Base-by-base conservation (phyloP, 1,139 yeast genomes). In the Meyerozyma athensensis region DNA sequence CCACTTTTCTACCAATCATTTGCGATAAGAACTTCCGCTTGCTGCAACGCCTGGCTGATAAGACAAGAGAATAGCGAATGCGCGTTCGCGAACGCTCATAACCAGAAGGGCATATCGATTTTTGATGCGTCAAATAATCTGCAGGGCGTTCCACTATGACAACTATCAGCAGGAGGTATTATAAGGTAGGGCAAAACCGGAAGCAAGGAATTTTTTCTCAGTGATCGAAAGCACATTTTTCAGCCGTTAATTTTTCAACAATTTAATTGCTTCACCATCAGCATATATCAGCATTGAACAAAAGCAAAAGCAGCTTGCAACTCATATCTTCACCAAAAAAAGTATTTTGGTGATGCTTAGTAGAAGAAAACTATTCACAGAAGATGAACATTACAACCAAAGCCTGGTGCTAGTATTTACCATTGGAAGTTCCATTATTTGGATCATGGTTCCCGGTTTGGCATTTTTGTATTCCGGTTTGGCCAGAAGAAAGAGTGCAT, bases 381-480 rank as follows among this genome's bases (percentile, higher is more conserved):
- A 70, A 48, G 66, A 70, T 46, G 52, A 50, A 7, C 58, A 60
- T 19, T 77, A 74, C 49, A 66, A 74, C 46, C 61, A 66, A 28
- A 63, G 74, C 32, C 56, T 59, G 13, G 60, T 76, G 23, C 59
- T 75, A 33, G 52, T 75, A 34, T 65, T 76, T 49, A 61, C 77
- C 12, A 55, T 73, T 7, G 79, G 79, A n/a, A 67, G 95, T 2
- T 79, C 94, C 35, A 66, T 87, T 56, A 95, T 92, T 35, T 77
- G 94, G 68, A 72, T 90, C 52, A 92, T 92, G 97, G 77, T 92
- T 20, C 96, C 97, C 23, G 97, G 97, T 19, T 78, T 92, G 52
- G 97, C 95, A 5, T 86, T 90, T 58, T 70, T 92, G 35, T 92
- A 92, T 61, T 84, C 96, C 7, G 98, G 98, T 10, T 71, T 92